Percentiles rank a stretch among this genome's conserved stretches.
These are phyloP conservation scores for Cyberlindnera samutprakarnensis DNA, from an alignment of 805 yeast genomes.

Conservation along the genomic window DNA sequence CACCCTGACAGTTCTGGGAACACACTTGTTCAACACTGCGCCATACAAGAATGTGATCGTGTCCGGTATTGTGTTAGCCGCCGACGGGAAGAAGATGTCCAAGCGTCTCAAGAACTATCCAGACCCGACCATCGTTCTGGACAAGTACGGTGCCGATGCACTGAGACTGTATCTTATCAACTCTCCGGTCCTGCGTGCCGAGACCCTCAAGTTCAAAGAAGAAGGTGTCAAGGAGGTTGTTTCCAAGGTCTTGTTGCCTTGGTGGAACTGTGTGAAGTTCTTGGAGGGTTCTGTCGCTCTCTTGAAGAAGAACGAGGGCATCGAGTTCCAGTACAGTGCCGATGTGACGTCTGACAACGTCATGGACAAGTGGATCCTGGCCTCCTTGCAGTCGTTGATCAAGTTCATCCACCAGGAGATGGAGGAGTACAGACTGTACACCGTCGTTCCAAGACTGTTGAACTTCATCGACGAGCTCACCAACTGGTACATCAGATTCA, in stretches of 20 bases:
- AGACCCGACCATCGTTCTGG: constrained; percentile 77
- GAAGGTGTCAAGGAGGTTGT: constrained; percentile 99
- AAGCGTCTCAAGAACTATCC: constrained; percentile 97
- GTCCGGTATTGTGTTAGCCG: constrained; percentile 91
- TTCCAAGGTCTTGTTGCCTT: constrained; percentile 90
- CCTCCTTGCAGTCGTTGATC: constrained; percentile 90
- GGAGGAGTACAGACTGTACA: constrained; percentile 83
- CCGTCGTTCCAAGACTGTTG: constrained; percentile 91
- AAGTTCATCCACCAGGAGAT: constrained; percentile 84
- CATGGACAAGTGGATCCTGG: constrained; percentile 96
- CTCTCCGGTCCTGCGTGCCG: constrained; percentile 96
- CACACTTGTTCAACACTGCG: constrained; percentile 84
- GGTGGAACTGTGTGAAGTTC: constrained; percentile 98
- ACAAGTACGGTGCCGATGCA: constrained; percentile 96
- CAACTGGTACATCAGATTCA: constrained; percentile 97
- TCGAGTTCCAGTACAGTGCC: constrained; percentile 69
- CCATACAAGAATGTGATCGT: constrained; percentile 96
- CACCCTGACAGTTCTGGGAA: constrained; percentile 91
- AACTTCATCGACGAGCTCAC: constrained; percentile 89
- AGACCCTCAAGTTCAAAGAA: constrained; percentile 92
- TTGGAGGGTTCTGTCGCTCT: constrained; percentile 90
- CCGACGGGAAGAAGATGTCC: constrained; percentile 99
- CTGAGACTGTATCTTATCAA: constrained; percentile 91
- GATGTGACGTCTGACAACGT: constrained; percentile 66
- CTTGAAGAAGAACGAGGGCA: constrained; percentile 64